Evolutionary conservation across 2,329 filamentous ascomycete species (phyloP).

Genomic region (Macroventuria anomochaeta): DNA sequence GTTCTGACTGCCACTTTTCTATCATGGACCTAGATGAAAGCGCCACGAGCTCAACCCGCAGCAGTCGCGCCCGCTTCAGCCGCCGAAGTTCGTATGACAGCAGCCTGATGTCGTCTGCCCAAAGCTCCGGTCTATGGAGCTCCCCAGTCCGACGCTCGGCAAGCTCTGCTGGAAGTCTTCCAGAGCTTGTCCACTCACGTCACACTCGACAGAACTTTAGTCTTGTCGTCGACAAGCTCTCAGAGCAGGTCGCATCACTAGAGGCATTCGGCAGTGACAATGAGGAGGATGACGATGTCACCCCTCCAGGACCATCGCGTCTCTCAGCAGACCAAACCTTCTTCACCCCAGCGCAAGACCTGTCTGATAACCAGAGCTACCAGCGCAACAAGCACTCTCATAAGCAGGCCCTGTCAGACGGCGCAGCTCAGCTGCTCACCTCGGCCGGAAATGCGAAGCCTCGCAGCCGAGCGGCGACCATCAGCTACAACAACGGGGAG

Average conservation of each 20-base stretch:
- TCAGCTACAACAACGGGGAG: constrained; percentile 28
- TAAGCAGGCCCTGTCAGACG: constrained; percentile 44
- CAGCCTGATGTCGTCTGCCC: constrained; percentile 56
- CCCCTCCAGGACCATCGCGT: constrained; percentile 42
- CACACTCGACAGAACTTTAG: constrained; percentile 43
- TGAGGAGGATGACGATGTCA: constrained; percentile 39
- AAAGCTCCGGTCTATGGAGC: constrained; percentile 42
- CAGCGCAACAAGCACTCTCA: constrained; percentile 39
- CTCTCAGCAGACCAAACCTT: constrained; percentile 36
- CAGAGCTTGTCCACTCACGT: constrained; percentile 47
- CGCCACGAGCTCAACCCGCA: constrained; percentile 53
- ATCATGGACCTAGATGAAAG: constrained; percentile 51
- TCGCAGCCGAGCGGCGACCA: constrained; percentile 39
- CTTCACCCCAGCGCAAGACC: constrained; percentile 38
- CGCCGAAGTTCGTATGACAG: constrained; percentile 65
- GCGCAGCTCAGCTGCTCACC: constrained; percentile 41
- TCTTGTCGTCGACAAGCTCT: constrained; percentile 40
- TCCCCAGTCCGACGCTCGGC: constrained; percentile 46
- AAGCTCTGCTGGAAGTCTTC: constrained; percentile 48
- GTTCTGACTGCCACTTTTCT: constrained; percentile 56
- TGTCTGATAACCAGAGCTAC: constrained; percentile 26
- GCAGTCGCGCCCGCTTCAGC: constrained; percentile 60
- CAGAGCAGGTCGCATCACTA: constrained; percentile 42
- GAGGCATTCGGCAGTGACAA: constrained; percentile 34
- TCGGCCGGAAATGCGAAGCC: constrained; percentile 15